These are phyloP conservation scores for Aspergillus fumigatiaffinis DNA, from an alignment of 2,329 filamentous ascomycete species.

Conservation along the genomic window DNA sequence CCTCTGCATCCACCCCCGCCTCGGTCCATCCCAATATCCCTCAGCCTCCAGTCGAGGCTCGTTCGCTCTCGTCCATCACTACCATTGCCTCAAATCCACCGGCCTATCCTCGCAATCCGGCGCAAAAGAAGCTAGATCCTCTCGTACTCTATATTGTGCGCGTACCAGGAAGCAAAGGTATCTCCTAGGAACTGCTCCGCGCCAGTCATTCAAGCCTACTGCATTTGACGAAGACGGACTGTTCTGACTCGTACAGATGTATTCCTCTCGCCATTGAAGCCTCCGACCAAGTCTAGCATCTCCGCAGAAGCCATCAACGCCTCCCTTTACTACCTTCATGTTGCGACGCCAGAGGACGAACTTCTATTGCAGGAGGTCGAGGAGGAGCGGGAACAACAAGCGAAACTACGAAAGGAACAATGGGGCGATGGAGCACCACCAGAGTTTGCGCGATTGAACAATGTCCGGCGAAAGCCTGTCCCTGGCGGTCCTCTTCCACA, in stretches of 20 bases:
- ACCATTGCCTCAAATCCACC: slow-evolving; percentile 81
- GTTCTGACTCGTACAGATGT: slow-evolving; percentile 58
- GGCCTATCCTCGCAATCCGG: slow-evolving; percentile 74
- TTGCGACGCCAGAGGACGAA: slow-evolving; percentile 61
- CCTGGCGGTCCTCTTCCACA: slow-evolving; percentile 17
- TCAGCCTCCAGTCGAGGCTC: slow-evolving; percentile 63
- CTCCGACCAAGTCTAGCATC: slow-evolving; percentile 75
- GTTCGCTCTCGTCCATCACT: slow-evolving; percentile 75
- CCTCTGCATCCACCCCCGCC: slow-evolving; percentile 23
- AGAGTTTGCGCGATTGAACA: slow-evolving; percentile 33
- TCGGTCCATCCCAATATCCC: slow-evolving; percentile 11
- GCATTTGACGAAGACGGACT: background rate
- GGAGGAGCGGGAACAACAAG: slow-evolving; percentile 30
- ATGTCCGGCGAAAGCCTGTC: slow-evolving; percentile 39
- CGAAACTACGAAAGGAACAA: slow-evolving; percentile 21
- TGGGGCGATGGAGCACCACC: slow-evolving; percentile 19
- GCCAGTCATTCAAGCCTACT: background rate
- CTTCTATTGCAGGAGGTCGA: slow-evolving; percentile 37
- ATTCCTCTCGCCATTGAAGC: slow-evolving; percentile 87
- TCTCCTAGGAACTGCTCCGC: slow-evolving; percentile 1
- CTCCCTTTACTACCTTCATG: slow-evolving; percentile 87
- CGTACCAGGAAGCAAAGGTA: slow-evolving; percentile 87
- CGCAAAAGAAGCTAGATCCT: slow-evolving; percentile 64
- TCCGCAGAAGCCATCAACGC: slow-evolving; percentile 81
- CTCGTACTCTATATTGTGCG: slow-evolving; percentile 86